These are phyloP conservation scores for Grosmannia serpens DNA, from an alignment of 2,329 filamentous ascomycete species.

Conservation along the genomic window DNA sequence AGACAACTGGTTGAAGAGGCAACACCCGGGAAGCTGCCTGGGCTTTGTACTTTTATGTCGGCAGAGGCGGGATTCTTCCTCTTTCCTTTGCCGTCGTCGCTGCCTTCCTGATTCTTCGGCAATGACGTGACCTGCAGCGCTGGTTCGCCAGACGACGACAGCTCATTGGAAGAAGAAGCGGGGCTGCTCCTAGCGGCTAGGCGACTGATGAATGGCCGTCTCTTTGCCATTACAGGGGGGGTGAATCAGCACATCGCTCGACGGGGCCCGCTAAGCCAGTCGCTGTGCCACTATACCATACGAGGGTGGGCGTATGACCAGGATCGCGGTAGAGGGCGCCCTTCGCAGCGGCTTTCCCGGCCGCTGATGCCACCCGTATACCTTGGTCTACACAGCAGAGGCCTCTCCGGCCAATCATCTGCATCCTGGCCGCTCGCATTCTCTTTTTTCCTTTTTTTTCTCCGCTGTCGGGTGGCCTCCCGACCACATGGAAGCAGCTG, in stretches of 20 bases:
- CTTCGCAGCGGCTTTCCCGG: not conserved
- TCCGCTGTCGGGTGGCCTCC: not conserved
- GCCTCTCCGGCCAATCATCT: not conserved
- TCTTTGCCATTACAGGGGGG: not conserved
- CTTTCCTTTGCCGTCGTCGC: not conserved
- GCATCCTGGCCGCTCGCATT: not conserved
- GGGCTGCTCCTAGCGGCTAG: not conserved
- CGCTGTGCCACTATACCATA: not conserved
- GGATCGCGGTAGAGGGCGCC: not conserved
- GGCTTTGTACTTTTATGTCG: not conserved
- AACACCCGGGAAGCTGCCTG: not conserved
- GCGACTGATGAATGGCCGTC: not conserved
- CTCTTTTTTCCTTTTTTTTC: not conserved
- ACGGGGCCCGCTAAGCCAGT: not conserved
- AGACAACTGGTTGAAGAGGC: not conserved
- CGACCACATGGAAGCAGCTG: too few species aligned
- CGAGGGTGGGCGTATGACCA: not conserved
- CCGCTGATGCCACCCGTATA: not conserved
- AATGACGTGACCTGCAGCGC: constrained; percentile 9
- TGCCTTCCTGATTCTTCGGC: not conserved
- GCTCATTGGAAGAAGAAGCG: not conserved
- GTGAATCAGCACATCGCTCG: not conserved
- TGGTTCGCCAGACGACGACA: constrained; percentile 15
- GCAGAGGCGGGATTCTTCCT: not conserved
- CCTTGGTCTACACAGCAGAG: not conserved